Base-by-base conservation (phyloP, 305 asterid species). In the Solanum hybrid region DNA sequence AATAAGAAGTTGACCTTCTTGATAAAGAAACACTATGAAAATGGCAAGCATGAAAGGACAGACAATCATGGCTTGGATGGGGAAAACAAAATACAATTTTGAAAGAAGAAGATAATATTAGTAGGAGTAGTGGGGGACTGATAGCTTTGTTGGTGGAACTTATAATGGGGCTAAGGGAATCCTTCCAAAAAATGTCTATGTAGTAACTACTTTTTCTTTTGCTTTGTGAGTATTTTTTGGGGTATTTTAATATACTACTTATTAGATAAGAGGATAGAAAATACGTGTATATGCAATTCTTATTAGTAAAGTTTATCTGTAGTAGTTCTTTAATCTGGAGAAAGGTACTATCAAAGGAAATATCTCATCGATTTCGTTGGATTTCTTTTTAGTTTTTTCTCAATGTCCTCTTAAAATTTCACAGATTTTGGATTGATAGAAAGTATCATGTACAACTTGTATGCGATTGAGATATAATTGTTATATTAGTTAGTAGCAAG, bases 221-320 rank as follows among this genome's bases (percentile, higher is more conserved):
- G 75, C 40, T 31, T 84, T 82, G 2, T 51, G 73, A 5, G 42
- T 84, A 84, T 82, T 45, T 82, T 56, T 45, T 29, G 17, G 14
- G 87, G 40, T 45, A 82, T 29, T 42, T 82, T 42, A 27, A 40
- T 82, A 27, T 51, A 29, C 29, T 51, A 51, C 12, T 81, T 45
- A 45, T 81, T 42, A 29, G 87, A 45, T 82, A 15, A 45, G 38
- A 27, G 38, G 27, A 51, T 51, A 84, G 75, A 5, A 51, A 51
- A 84, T 84, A 84, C 40, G 11, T 84, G 87, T 84, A 84, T 51
- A 84, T 84, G 40, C 42, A 84, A 84, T 84, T 31, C 87, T 84
- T 84, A 69, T 51, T 84, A 29, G 87, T 84, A 51, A 51, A 51
- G 31, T 27, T 45, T 80, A 10, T 51, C 27, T 81, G 8, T 80